A percentile compares a stretch with the other conserved stretches of the same genome.
These are phyloP conservation scores for Xerocomellus dryophilus DNA, from an alignment of 768 basidiomycete species.

Conservation along the genomic window DNA sequence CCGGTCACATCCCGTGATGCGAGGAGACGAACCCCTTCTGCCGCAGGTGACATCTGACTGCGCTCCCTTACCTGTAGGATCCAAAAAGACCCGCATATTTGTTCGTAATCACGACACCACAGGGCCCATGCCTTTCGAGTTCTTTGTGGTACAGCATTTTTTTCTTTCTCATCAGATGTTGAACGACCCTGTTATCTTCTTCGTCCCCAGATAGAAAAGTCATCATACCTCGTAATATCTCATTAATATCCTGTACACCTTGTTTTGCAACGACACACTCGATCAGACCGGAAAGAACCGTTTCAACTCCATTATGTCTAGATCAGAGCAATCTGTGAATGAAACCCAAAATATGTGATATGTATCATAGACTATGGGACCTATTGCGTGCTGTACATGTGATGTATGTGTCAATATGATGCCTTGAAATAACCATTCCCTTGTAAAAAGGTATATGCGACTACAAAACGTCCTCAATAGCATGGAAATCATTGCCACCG, in stretches of 20 bases:
- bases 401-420: slow-evolving; percentile 23
- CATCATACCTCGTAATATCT: slow-evolving; percentile 3
- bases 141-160: slow-evolving; percentile 7
- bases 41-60: slow-evolving; percentile 31
- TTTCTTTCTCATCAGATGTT: slow-evolving; percentile 2
- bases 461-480: neutral
- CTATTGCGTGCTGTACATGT: slow-evolving; percentile 26
- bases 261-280: slow-evolving; percentile 9
- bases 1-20: slow-evolving; percentile 24
- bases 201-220: slow-evolving; percentile 2
- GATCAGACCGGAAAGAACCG: neutral
- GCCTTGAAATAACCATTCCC: slow-evolving; percentile 18
- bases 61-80: slow-evolving; percentile 9
- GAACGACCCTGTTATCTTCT: slow-evolving; percentile 12
- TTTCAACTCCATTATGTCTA: neutral
- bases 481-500: slow-evolving; percentile 22
- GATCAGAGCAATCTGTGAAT: neutral
- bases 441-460: slow-evolving; percentile 2
- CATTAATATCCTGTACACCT: slow-evolving; percentile 7
- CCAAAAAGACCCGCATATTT: slow-evolving; percentile 3
- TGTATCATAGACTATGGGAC: slow-evolving; percentile 18
- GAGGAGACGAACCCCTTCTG: slow-evolving; percentile 33
- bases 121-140: neutral
- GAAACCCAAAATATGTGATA: slow-evolving; percentile 19
- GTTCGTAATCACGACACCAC: slow-evolving; percentile 10